Base-by-base conservation (phyloP, 169 alveolate species). In the Plasmodium coatneyi region DNA sequence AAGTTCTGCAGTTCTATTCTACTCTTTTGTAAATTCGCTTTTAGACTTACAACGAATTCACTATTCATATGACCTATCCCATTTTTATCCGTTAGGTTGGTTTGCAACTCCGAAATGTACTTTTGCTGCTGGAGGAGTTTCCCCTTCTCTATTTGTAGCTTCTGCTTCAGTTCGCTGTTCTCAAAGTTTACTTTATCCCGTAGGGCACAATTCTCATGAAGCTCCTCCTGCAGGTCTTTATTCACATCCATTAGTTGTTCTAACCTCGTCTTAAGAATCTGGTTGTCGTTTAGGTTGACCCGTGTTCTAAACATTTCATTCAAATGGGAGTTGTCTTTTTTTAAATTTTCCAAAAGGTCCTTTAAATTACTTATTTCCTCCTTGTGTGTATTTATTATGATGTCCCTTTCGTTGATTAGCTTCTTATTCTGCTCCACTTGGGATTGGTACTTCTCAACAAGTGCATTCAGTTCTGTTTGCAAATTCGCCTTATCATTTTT, bases 271-370 rank as follows among this genome's bases (percentile, higher is more conserved):
- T 89, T 89, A 12, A 89, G 71, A 0, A 89, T 30, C 9, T 9
- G 60, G 79, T 80, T 89, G 32, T 80, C 94, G 34, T 22, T 79
- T 22, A 56, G 6, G 28, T 60, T 80, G 0, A 14, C 39, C 43
- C 81, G 72, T 14, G 28, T 89, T 80, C 49, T 22, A 41, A 89
- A 54, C n/a, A 60, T 89, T 3, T 80, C 94, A 41, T 41, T 70
- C 25, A 89, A 30, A 10, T 89, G 72, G 80, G 39, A 25, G 76
- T 89, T 89, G 7, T 89, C 94, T 25, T 89, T 89, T 80, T 89
- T 80, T 49, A 89, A 9, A 39, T 25, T 80, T 28, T 30, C 71
- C 41, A 89, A 5, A 16, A 56, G 43, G 22, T 89, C 94, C 30
- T 89, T 89, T 54, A 89, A 25, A 16, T 34, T 19, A 5, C 5